Percentiles rank a stretch among this genome's conserved stretches.
phyloP scores from a whole-genome alignment of 2,329 filamentous ascomycete species.

The Fusarium sambucinum region DNA sequence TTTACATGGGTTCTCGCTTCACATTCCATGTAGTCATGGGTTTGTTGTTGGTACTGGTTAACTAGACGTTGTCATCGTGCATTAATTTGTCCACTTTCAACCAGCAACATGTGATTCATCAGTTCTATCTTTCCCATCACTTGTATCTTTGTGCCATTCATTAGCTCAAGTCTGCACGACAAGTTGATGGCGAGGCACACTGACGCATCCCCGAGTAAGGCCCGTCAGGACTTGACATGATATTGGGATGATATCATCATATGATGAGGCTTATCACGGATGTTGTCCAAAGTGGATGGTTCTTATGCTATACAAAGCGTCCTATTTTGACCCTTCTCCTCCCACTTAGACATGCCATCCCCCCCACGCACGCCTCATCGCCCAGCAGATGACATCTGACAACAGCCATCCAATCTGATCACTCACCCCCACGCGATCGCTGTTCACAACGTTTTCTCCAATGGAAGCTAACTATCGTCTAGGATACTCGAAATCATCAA shows the following conservation, averaged over 20 bases:
- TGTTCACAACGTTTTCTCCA: constrained; percentile 19
- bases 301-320: neutral
- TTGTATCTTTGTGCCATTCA: neutral
- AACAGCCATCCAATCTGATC: constrained; percentile 16
- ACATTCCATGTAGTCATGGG: constrained; percentile 14
- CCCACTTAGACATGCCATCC: constrained; percentile 6
- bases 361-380: constrained; percentile 27
- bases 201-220: neutral
- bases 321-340: neutral
- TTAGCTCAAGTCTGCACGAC: neutral
- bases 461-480: constrained; percentile 33
- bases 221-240: neutral
- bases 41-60: neutral
- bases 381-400: constrained; percentile 27
- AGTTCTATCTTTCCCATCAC: neutral
- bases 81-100: neutral
- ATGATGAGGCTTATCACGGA: constrained; percentile 7
- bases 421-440: constrained; percentile 42
- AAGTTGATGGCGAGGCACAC: constrained; percentile 1
- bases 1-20: neutral
- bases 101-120: neutral
- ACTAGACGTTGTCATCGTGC: neutral
- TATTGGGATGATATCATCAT: constrained; percentile 5
- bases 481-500: constrained; percentile 66
- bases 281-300: neutral